phyloP scores from a whole-genome alignment of 1,284 basidiomycete genomes.

The Singerocomus inundabilis region DNA sequence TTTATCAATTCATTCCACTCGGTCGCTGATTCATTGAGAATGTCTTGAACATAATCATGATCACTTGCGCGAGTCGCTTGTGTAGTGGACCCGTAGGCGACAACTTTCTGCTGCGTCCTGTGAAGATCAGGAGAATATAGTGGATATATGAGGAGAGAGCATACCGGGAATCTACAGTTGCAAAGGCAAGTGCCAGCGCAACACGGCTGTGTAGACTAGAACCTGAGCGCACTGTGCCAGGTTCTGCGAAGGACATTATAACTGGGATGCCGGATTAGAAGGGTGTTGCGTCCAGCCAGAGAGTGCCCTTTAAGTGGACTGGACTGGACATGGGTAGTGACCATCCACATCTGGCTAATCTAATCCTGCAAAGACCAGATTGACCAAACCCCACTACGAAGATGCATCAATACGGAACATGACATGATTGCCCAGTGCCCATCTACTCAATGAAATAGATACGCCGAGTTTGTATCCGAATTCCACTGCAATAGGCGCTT shows the following conservation, averaged over 20 bases:
- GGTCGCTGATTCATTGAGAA: neutral
- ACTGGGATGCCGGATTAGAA: neutral
- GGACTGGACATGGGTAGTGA: neutral
- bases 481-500: neutral
- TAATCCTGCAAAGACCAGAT: neutral
- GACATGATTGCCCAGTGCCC: neutral
- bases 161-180: slow-evolving; percentile 1
- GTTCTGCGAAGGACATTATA: neutral
- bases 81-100: neutral
- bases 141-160: neutral
- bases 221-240: neutral
- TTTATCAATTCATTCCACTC: neutral
- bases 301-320: neutral
- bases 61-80: neutral
- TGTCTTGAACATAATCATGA: slow-evolving; percentile 1
- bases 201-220: neutral
- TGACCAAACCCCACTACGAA: neutral
- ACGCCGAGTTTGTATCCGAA: neutral
- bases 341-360: neutral
- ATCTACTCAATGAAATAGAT: neutral
- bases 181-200: neutral
- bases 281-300: neutral
- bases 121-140: neutral
- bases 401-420: neutral
- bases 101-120: neutral